Base-by-base conservation (phyloP, 176 grass and related monocot genomes). In the Aechmea fasciata region DNA sequence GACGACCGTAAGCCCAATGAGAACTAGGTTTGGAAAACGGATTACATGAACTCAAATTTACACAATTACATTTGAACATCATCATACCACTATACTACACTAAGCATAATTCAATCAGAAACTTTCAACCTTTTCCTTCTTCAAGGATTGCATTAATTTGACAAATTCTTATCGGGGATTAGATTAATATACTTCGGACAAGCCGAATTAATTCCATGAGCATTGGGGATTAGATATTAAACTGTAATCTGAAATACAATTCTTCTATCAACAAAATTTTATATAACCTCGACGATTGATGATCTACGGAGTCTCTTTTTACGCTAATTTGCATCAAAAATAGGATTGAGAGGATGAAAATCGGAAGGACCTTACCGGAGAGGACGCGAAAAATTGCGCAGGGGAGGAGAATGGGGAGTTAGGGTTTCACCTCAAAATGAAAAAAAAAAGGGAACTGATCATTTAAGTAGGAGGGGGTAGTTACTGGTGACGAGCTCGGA, bases 391-490 rank as follows among this genome's bases (percentile, higher is more conserved):
- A 59, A 55, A 59, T 18, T 15, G 54, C n/a, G 3, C 20, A 18
- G 19, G 2, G 11, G n/a, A 59, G 54, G 19, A 59, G 2, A 59
- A 3, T 19, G 54, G 54, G 54, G 13, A 41, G n/a, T 59, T 59
- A 59, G 54, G 15, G 15, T 18, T 59, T 15, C n/a, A n/a, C 54
- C 54, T 59, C 54, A 3, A 17, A 17, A 57, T 0, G 22, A 1
- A 23, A 23, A 23, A n/a, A 50, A 48, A 20, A 53, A 22, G 53
- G 41, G 64, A 41, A 50, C 13, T 11, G 14, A 10, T 68, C 33
- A 25, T 73, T 73, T 68, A 73, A 80, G 61, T 9, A 13, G 24
- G 64, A 71, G 13, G 47, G 28, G 9, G 65, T n/a, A 61, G 71
- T 57, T 74, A 63, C n/a, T 74, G 51, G 63, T 48, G 61, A 54